Base-by-base conservation (phyloP, 2,329 filamentous ascomycete genomes). In the Fusarium beomiforme region DNA sequence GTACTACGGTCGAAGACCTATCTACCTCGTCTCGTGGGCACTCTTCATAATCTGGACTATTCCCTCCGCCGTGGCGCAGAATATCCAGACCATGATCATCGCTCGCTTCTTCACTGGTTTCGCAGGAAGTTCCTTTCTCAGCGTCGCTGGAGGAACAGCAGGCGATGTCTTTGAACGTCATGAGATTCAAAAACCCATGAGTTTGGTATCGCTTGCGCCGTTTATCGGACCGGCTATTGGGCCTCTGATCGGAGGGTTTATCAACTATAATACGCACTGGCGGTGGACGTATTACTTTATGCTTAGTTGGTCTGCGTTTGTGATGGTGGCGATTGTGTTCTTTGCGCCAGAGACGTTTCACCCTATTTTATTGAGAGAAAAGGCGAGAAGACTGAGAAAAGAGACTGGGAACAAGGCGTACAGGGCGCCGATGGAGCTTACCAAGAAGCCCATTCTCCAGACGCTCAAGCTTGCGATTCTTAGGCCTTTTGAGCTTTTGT, bases 11-110 rank as follows among this genome's bases (percentile, higher is more conserved):
- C 87, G 93, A 16, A 84, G 93, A 49, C 91, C 90, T 9, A 92
- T 96, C 66, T 96, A 95, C 77, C 84, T 96, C 24, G 80, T 84
- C 14, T 92, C 92, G 0, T 94, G 93, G 78, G 77, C 84, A 1
- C 86, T 92, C 71, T 96, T 94, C 77, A 75, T 93, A 26, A 87
- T 95, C 57, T 95, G 91, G 89, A 81, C 94, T 29, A 89, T 96
- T 42, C 93, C 93, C 1, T 92, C 90, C 59, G 93, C 93, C 0
- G 89, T 94, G 23, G 92, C 93, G 7, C 83, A 85, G 49, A 95
- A 95, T 72, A 92, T 93, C 17, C 81, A 89, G 67, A 95, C 93
- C 3, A 90, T 95, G 85, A 83, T 97, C 56, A 81, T 95, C 8
- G 86, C 87, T 19, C 89, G 94, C 5, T 96, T 97, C 77, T 86